Conservation (phyloP, 2,329 filamentous ascomycete genomes). For the Tolypocladium sp. region DNA sequence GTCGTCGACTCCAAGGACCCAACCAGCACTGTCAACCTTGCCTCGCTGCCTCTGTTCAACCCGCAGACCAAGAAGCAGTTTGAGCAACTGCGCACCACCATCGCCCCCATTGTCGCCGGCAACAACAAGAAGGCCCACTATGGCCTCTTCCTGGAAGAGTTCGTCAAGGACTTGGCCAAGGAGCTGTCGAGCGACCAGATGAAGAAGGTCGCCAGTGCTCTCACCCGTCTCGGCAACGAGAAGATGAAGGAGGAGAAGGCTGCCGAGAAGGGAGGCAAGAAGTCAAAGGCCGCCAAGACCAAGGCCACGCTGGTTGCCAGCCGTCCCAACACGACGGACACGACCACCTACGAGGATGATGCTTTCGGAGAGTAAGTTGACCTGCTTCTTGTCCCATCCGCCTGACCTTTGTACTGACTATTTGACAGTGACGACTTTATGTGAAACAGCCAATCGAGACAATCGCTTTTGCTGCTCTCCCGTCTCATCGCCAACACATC, state of each 20-base stretch:
- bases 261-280: constrained; percentile 89
- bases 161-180: constrained; percentile 77
- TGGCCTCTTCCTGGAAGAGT: constrained; percentile 80
- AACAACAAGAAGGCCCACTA: constrained; percentile 89
- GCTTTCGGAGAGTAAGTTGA: constrained; percentile 70
- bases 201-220: constrained; percentile 82
- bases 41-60: constrained; percentile 75
- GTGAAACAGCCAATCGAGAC: constrained; percentile 35
- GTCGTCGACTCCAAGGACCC: constrained; percentile 66
- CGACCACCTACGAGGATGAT: constrained; percentile 71
- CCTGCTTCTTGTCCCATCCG: neutral
- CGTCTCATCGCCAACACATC: neutral
- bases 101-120: constrained; percentile 67
- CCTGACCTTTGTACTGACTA: neutral
- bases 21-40: constrained; percentile 71
- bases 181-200: constrained; percentile 88
- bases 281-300: constrained; percentile 91
- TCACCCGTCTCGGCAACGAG: constrained; percentile 92
- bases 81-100: constrained; percentile 62
- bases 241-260: constrained; percentile 98
- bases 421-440: constrained; percentile 58
- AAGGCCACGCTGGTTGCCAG: constrained; percentile 73
- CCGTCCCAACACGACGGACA: constrained; percentile 56
- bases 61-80: constrained; percentile 84
- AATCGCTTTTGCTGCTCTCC: neutral